Percentiles rank a stretch among this genome's conserved stretches.
phyloP scores from a whole-genome alignment of 1,284 basidiomycete species.

The Phellopilus nigrolimitatus region DNA sequence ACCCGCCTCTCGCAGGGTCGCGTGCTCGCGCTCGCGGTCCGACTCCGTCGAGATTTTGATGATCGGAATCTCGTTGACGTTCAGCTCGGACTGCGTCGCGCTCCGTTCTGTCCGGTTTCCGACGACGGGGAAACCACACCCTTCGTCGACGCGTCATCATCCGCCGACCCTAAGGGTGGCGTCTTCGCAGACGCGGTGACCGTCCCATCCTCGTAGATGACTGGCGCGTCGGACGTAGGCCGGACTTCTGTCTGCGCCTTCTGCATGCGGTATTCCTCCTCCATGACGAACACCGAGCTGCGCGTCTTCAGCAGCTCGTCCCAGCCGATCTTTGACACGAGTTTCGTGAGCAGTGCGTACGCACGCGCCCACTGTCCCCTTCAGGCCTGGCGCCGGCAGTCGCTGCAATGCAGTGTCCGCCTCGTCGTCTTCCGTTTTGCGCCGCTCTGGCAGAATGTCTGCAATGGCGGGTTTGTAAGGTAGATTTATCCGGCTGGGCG shows the following conservation, averaged over 20 bases:
- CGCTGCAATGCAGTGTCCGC: slow-evolving; percentile 90
- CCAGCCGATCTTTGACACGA: slow-evolving; percentile 96
- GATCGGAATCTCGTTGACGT: slow-evolving; percentile 58
- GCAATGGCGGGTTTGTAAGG: slow-evolving; percentile 84
- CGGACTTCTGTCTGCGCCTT: slow-evolving; percentile 63
- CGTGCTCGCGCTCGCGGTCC: slow-evolving; percentile 47
- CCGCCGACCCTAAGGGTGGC: slow-evolving; percentile 34
- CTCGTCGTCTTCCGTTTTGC: slow-evolving; percentile 82
- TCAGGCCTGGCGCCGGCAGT: slow-evolving; percentile 88
- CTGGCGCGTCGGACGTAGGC: slow-evolving; percentile 23
- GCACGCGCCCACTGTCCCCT: slow-evolving; percentile 96
- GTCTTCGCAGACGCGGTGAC: slow-evolving; percentile 28
- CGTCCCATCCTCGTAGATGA: slow-evolving; percentile 57
- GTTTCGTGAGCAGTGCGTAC: slow-evolving; percentile 83
- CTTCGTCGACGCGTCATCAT: slow-evolving; percentile 74
- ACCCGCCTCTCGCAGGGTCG: slow-evolving; percentile 28
- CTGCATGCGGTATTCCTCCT: slow-evolving; percentile 95
- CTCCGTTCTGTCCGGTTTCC: slow-evolving; percentile 32
- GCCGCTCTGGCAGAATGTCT: slow-evolving; percentile 70
- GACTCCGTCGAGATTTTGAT: slow-evolving; percentile 88
- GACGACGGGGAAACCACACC: slow-evolving; percentile 41
- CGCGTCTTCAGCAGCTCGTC: slow-evolving; percentile 95
- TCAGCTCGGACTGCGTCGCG: slow-evolving; percentile 27
- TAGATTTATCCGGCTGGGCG: slow-evolving; percentile 79
- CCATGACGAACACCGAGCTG: slow-evolving; percentile 97